phyloP scores from a whole-genome alignment of 768 basidiomycete species.

The Mycena rosella region DNA sequence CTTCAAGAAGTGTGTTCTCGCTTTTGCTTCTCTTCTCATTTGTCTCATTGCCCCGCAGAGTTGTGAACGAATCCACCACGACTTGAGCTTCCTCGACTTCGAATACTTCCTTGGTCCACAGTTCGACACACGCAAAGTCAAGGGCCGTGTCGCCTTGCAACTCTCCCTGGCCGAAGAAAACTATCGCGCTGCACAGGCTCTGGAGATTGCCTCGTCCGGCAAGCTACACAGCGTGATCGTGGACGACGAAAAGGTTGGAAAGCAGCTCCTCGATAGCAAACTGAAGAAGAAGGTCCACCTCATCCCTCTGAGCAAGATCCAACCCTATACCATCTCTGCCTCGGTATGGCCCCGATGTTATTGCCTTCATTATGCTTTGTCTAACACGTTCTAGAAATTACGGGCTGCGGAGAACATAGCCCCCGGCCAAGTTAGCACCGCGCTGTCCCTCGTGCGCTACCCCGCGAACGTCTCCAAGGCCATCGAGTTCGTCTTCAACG shows the following conservation, averaged over 20 bases:
- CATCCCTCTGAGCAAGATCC: constrained; percentile 95
- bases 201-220: constrained; percentile 92
- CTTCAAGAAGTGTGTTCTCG: constrained; percentile 70
- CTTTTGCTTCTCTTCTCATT: constrained; percentile 5
- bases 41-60: constrained; percentile 56
- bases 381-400: constrained; percentile 70
- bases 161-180: constrained; percentile 79
- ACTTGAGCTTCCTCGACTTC: constrained; percentile 83
- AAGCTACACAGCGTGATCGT: constrained; percentile 96
- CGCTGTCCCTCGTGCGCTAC: constrained; percentile 91
- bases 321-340: constrained; percentile 60
- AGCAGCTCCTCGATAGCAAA: constrained; percentile 78
- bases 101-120: constrained; percentile 83
- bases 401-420: constrained; percentile 77
- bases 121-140: constrained; percentile 90
- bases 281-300: constrained; percentile 92
- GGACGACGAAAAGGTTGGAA: constrained; percentile 90
- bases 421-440: constrained; percentile 84
- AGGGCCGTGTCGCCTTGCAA: constrained; percentile 93
- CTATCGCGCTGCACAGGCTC: constrained; percentile 85
- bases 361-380: not conserved
- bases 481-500: constrained; percentile 94
- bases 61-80: constrained; percentile 75
- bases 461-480: constrained; percentile 85
- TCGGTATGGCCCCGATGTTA: constrained; percentile 54